Evolutionary conservation across 202 grass and related monocot genomes (phyloP).

Genomic region (Cymbopogon flexuosus): DNA sequence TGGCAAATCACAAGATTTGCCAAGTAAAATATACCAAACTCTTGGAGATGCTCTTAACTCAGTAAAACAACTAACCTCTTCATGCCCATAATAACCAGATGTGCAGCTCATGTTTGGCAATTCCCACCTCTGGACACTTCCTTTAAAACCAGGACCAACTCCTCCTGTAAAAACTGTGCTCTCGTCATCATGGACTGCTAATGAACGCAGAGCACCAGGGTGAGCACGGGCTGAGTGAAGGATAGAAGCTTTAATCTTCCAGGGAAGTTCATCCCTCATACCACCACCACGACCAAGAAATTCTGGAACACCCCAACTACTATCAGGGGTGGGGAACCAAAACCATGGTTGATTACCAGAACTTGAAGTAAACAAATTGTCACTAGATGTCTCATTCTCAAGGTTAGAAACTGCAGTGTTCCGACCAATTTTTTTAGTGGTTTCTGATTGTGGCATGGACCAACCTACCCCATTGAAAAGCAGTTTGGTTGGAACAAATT

Average conservation of each 20-base stretch:
- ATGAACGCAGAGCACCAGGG: constrained; percentile 68
- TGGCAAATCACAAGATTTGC: too few species aligned
- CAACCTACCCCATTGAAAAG: constrained; percentile 64
- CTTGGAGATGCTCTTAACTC: background rate
- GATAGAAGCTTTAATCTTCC: constrained; percentile 85
- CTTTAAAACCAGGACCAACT: constrained; percentile 89
- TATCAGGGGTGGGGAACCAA: constrained; percentile 79
- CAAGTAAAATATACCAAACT: too few species aligned
- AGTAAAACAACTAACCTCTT: constrained; percentile 65
- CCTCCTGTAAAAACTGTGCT: constrained; percentile 90
- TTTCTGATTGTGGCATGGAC: constrained; percentile 67
- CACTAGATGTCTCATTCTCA: constrained; percentile 40
- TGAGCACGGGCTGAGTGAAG: constrained; percentile 75
- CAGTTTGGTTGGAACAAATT: constrained; percentile 49
- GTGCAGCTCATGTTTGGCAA: constrained; percentile 76
- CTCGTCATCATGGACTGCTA: constrained; percentile 73
- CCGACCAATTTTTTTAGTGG: constrained; percentile 55
- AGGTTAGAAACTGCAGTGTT: constrained; percentile 45
- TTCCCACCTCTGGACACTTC: constrained; percentile 91
- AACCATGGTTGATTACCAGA: constrained; percentile 65
- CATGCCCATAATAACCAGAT: constrained; percentile 92
- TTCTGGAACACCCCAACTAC: constrained; percentile 50
- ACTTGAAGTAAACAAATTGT: constrained; percentile 39
- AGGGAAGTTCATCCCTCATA: constrained; percentile 53
- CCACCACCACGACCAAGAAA: constrained; percentile 67